Base-by-base conservation (phyloP, 139 green algal genomes). In the Closterium sp. region DNA sequence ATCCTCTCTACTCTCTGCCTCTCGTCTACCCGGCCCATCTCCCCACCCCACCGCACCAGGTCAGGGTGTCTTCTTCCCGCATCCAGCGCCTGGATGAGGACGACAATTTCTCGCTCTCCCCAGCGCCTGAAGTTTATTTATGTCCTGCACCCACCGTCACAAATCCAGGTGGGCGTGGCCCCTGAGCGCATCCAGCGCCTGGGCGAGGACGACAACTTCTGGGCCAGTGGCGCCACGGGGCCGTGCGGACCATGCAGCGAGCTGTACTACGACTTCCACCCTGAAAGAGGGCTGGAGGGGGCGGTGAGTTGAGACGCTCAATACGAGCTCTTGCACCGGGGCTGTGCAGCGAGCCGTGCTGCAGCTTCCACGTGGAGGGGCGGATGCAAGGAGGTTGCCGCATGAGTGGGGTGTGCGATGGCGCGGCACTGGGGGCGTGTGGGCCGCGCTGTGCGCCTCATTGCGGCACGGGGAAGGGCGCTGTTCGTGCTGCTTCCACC, bases 191-290 rank as follows among this genome's bases (percentile, higher is more conserved):
- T 99, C 88, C 93, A 96, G 91, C 94, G 96, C 25, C 97, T 98
- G 95, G 12, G 96, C 7, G 97, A 95, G 3, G 95, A 94, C 0
- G 97, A 99, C 96, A 99, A 99, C 95, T 99, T 99, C 94, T 99
- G 97, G 97, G 95, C 97, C 36, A 95, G 93, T 31, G 97, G 97
- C 6, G 91, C 97, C 86, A 96, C 96, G 92, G 97, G 97, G 10
- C 97, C 97, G 2, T 99, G 97, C 94, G 97, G 97, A 9, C 97
- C 97, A 30, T 98, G 97, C 96, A 97, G 95, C 31, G 97, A 99
- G 96, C 94, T 99, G 10, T 99, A 99, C 95, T 99, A 97, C 87
- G 97, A 99, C 94, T 98, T 98, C 87, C 92, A 96, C 85, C 97
- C 97, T 1, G 97, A 98, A 94, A 83, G 91, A 2, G 97, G 97